These are phyloP conservation scores for Ballota nigra DNA, from an alignment of 257 asterid genomes.

Conservation along the genomic window DNA sequence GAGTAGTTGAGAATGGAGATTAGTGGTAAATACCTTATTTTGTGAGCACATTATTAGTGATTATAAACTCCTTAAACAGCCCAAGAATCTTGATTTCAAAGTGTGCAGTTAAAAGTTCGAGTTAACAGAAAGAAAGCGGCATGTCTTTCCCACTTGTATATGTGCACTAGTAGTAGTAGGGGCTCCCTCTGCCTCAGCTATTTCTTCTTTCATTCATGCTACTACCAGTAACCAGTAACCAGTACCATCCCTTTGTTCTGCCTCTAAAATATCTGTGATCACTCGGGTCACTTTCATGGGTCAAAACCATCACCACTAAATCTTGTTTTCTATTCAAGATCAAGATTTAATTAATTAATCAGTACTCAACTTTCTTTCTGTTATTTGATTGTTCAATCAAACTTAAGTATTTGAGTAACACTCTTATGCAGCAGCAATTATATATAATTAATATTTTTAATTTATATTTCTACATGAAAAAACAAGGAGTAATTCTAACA, in stretches of 20 bases:
- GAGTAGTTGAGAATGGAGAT: no score
- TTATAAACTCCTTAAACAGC: no score
- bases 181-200: background rate
- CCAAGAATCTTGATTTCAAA: no score
- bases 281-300: conserved; percentile 11
- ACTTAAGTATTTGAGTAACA: background rate
- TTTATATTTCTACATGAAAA: no score
- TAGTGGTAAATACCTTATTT: no score
- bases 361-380: background rate
- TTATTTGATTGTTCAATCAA: no score
- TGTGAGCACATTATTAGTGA: no score
- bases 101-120: no score
- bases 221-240: no score
- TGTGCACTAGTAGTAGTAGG: background rate
- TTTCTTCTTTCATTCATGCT: background rate
- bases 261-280: background rate
- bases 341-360: background rate
- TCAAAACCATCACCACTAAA: background rate
- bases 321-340: background rate
- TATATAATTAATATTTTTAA: no score
- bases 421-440: no score
- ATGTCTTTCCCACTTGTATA: background rate
- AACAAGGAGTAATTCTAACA: no score
- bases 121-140: background rate
- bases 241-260: background rate